A percentile compares a stretch with the other conserved stretches of the same genome.
These are phyloP conservation scores for Trichoderma sp. DNA, from an alignment of 2,329 filamentous ascomycete species.

Conservation along the genomic window DNA sequence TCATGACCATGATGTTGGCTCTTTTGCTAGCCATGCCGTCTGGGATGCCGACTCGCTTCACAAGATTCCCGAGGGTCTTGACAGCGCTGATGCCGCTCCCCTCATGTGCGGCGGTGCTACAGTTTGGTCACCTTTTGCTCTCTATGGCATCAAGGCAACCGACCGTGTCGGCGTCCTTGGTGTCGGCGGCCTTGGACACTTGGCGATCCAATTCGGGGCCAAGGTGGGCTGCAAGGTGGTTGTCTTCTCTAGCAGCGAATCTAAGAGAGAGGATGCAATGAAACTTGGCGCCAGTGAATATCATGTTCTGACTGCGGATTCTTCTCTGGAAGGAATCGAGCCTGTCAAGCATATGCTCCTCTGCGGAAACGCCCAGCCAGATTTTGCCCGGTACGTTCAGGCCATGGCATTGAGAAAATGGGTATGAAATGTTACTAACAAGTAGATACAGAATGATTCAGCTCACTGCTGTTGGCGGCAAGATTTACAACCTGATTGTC, in stretches of 20 bases:
- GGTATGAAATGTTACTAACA: not conserved
- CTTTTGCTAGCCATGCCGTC: constrained; percentile 43
- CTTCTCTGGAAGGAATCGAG: not conserved
- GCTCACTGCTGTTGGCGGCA: not conserved
- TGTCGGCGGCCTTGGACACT: constrained; percentile 63
- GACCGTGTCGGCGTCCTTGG: constrained; percentile 73
- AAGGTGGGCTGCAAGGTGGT: constrained; percentile 65
- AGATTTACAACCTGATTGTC: constrained; percentile 2
- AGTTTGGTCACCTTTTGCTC: constrained; percentile 59
- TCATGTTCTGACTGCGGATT: constrained; percentile 4
- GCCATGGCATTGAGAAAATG: fast-evolving
- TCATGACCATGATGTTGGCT: constrained; percentile 42
- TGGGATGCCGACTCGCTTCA: constrained; percentile 31
- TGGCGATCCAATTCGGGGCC: constrained; percentile 64
- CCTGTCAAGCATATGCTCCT: constrained; percentile 20
- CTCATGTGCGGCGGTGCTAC: constrained; percentile 82
- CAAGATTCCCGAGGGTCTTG: constrained; percentile 67
- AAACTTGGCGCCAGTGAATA: constrained; percentile 17
- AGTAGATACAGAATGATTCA: not conserved
- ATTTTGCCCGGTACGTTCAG: not conserved
- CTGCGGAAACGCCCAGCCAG: constrained; percentile 14
- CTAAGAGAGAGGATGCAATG: constrained; percentile 49
- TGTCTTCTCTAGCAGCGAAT: constrained; percentile 60
- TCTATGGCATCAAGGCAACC: constrained; percentile 68
- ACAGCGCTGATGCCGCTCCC: constrained; percentile 60